Conservation (phyloP, 345 rosid species). For the Eucalyptus polybractea region DNA sequence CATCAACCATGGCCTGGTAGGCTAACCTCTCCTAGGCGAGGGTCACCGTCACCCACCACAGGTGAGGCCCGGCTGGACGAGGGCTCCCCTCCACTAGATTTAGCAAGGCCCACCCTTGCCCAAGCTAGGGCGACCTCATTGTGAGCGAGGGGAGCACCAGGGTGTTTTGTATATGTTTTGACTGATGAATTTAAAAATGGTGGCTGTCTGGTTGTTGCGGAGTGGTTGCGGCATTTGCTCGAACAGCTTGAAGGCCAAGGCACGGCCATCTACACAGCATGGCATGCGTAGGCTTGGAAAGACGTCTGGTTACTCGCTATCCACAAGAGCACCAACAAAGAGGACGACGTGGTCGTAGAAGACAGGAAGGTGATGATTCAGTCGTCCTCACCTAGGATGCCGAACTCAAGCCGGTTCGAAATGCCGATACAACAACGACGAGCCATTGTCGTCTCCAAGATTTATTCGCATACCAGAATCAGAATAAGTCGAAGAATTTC, state of each 20-base stretch:
- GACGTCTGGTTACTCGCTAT: constrained; percentile 43
- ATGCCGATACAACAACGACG: constrained; percentile 60
- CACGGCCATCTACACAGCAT: constrained; percentile 21
- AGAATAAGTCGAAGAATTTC: constrained; percentile 46
- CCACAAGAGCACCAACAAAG: constrained; percentile 5
- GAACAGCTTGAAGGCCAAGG: constrained; percentile 45
- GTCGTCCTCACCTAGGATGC: constrained; percentile 1
- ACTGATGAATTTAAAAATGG: background rate
- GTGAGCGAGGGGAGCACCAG: no score
- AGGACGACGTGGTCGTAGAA: constrained; percentile 1
- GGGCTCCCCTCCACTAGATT: background rate
- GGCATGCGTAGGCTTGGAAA: constrained; percentile 66
- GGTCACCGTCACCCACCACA: background rate
- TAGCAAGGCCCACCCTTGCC: background rate
- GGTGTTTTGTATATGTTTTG: background rate
- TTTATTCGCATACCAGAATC: constrained; percentile 4
- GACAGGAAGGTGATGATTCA: constrained; percentile 7
- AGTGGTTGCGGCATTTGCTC: constrained; percentile 63
- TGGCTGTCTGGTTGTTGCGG: constrained; percentile 6
- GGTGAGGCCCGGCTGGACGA: background rate
- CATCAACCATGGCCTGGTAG: background rate
- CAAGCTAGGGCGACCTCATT: no score
- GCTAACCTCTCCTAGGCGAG: background rate
- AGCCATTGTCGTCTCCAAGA: constrained; percentile 51
- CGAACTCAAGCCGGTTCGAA: constrained; percentile 2